Evolutionary conservation across 2,329 filamentous ascomycete genomes (phyloP), one percentile per base, ranked within the genome.

Genomic region (Aspergillus ustus): DNA sequence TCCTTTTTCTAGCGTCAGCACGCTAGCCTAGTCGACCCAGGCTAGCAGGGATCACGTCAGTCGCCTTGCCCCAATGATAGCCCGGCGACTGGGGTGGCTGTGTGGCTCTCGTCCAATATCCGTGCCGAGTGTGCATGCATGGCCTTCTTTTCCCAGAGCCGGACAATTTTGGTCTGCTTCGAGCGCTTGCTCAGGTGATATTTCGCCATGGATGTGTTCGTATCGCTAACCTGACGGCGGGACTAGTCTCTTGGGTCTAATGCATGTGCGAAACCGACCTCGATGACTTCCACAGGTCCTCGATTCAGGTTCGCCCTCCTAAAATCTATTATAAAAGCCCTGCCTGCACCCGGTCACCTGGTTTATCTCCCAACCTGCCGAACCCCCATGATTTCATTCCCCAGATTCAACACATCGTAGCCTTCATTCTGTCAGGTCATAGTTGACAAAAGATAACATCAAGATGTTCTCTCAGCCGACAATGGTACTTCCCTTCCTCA

Each of bases 1-100:
- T 65, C 52, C 54, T 54, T 62, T 66, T 69, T 68, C 66, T 69
- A 68, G 67, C 63, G 67, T 63, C 59, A 63, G 63, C 66, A 58
- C 56, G 55, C 53, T 60, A 57, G 62, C 63, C 31, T 28, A 17
- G 31, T 43, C 17, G 15, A 45, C 46, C 46, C 46, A 45, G 22
- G 34, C 55, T 61, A 61, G 61, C 64, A 61, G 58, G 66, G 65
- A 63, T 66, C 57, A 59, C 63, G 51, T 62, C 61, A 65, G 57
- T 65, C 15, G 20, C 20, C 11, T 25, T 25, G 29, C 59, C 20
- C 66, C 66, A 68, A 68, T 67, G 19, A 60, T 40, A 31, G 20
- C 31, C 51, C 19, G 52, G 44, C 48, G 34, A 54, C 57, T 56
- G 29, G 63, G 63, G 64, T 50, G 64, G 65, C 65, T 67, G 65